phyloP scores from a whole-genome alignment of 352 stramenopile species.

The Pythium vanterpoolii region DNA sequence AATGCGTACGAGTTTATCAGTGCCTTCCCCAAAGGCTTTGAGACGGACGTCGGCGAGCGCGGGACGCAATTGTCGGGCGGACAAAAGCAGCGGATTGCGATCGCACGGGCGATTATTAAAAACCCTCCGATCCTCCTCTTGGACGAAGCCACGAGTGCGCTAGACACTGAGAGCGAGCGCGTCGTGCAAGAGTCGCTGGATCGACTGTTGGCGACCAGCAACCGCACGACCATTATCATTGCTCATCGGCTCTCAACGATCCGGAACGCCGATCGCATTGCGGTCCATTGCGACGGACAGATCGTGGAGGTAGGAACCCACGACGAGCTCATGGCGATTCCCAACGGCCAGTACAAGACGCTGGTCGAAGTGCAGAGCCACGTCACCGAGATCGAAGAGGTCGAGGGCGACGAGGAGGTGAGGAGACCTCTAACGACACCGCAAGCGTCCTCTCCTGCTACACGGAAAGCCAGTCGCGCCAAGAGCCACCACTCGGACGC shows the following conservation, averaged over 20 bases:
- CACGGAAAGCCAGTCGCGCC: background rate
- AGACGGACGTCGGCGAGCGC: slow-evolving; percentile 87
- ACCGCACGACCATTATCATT: slow-evolving; percentile 76
- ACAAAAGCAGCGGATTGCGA: slow-evolving; percentile 94
- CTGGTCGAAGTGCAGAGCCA: slow-evolving; percentile 21
- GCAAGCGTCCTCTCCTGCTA: background rate
- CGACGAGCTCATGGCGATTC: slow-evolving; percentile 63
- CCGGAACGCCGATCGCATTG: slow-evolving; percentile 73
- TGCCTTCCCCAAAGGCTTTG: slow-evolving; percentile 71
- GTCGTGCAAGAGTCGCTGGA: slow-evolving; percentile 90
- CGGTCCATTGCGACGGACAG: slow-evolving; percentile 62
- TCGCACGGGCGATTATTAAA: slow-evolving; percentile 87
- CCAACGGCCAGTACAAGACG: slow-evolving; percentile 18
- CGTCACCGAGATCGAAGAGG: background rate
- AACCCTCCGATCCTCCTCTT: slow-evolving; percentile 81
- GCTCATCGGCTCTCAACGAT: slow-evolving; percentile 82
- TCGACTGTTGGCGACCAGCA: slow-evolving; percentile 44
- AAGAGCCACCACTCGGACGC: background rate
- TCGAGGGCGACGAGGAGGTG: background rate
- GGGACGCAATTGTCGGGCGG: slow-evolving; percentile 85
- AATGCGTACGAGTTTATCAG: slow-evolving; percentile 58
- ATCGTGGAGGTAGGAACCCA: slow-evolving; percentile 84
- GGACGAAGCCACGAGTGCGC: slow-evolving; percentile 63
- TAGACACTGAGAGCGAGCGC: slow-evolving; percentile 71
- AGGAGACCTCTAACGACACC: background rate